phyloP scores from a whole-genome alignment of 1,139 yeast genomes.

The Pichia kudriavzevii region DNA sequence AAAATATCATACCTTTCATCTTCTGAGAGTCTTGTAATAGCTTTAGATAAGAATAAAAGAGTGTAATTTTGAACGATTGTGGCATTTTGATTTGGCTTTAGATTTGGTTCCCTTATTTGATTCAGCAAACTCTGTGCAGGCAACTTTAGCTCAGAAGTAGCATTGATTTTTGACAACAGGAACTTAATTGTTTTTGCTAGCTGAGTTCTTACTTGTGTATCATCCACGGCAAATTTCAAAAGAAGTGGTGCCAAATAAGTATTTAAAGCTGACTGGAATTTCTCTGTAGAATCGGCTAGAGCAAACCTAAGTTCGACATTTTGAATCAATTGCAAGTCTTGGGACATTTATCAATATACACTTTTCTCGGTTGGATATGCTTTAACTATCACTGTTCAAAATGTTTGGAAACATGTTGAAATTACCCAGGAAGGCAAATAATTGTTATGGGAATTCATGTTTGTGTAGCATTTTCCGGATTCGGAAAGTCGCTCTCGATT shows the following conservation, averaged over 20 bases:
- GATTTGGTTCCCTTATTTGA: conserved; percentile 54
- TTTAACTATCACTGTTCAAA: not conserved
- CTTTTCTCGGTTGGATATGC: no score
- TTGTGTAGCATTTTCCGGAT: no score
- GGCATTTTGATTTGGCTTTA: conserved; percentile 37
- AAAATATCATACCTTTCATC: conserved; percentile 35
- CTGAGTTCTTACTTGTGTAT: conserved; percentile 58
- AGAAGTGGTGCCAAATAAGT: conserved; percentile 71
- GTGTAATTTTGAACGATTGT: conserved; percentile 57
- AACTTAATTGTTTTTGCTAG: conserved; percentile 63
- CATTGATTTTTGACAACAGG: conserved; percentile 57
- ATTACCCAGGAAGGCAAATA: no score
- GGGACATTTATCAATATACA: no score
- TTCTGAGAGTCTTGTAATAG: conserved; percentile 43
- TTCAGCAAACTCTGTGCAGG: conserved; percentile 56
- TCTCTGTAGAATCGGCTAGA: conserved; percentile 60
- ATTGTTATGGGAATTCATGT: no score
- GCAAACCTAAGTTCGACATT: conserved; percentile 83
- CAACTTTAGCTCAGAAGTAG: conserved; percentile 45
- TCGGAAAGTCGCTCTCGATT: no score
- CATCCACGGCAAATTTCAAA: conserved; percentile 68
- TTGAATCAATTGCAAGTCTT: conserved; percentile 37
- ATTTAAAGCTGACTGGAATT: conserved; percentile 53
- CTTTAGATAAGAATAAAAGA: conserved; percentile 58
- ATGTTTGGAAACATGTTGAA: no score